A percentile compares a stretch with the other conserved stretches of the same genome.
These are phyloP conservation scores for Starmerella bacillaris DNA, from an alignment of 805 yeast genomes.

Conservation along the genomic window DNA sequence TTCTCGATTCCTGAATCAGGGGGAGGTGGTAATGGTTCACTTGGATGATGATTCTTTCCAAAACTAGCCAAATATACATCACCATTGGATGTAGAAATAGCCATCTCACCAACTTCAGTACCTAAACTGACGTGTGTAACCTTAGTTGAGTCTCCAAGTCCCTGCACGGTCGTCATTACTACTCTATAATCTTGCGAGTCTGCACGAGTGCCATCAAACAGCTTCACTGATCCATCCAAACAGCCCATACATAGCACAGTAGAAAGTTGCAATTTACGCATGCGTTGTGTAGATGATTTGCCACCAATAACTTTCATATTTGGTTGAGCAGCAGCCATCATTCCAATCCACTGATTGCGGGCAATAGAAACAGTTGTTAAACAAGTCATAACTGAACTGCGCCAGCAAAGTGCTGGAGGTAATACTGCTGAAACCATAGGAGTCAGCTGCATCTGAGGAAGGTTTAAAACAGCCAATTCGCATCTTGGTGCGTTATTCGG, in stretches of 20 bases:
- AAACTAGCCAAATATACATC: constrained; percentile 61
- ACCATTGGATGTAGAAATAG: constrained; percentile 50
- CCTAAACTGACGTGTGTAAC: constrained; percentile 54
- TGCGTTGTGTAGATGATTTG: constrained; percentile 36
- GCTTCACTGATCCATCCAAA: constrained; percentile 55
- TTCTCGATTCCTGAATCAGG: constrained; percentile 22
- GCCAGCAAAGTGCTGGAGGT: constrained; percentile 67
- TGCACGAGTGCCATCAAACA: constrained; percentile 68
- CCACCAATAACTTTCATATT: constrained; percentile 60
- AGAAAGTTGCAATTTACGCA: constrained; percentile 36
- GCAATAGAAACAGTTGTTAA: constrained; percentile 40
- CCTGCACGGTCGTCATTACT: constrained; percentile 40
- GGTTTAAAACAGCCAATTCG: constrained; percentile 7
- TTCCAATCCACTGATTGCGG: constrained; percentile 60
- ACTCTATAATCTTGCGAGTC: constrained; percentile 45
- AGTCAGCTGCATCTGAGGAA: constrained; percentile 19
- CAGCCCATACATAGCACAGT: constrained; percentile 46
- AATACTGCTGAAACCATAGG: constrained; percentile 40
- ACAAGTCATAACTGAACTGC: constrained; percentile 51
- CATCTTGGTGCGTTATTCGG: not conserved
- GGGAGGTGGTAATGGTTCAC: constrained; percentile 10
- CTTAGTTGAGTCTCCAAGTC: constrained; percentile 24
- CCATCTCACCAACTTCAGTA: constrained; percentile 55
- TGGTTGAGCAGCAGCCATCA: constrained; percentile 35
- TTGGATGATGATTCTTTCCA: constrained; percentile 31